These are phyloP conservation scores for Kockovaella imperatae DNA, from an alignment of 768 basidiomycete species.

Conservation along the genomic window DNA sequence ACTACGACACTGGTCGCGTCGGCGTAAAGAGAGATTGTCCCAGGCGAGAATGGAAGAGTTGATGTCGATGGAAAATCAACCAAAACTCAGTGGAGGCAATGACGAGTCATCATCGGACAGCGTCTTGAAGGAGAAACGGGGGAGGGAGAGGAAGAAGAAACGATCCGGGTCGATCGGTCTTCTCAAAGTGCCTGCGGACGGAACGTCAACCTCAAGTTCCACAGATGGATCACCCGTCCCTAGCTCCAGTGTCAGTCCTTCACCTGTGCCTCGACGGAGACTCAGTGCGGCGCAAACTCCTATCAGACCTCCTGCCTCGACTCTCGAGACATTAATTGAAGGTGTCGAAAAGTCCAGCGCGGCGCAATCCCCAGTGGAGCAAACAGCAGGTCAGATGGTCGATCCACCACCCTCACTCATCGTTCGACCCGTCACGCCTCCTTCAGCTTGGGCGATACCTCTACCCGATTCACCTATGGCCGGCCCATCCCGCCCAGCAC, in stretches of 20 bases:
- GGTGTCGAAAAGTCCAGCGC: not conserved
- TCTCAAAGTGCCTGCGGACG: not conserved
- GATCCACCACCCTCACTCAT: slow-evolving; percentile 8
- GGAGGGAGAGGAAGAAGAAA: slow-evolving; percentile 8
- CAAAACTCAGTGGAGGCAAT: not conserved
- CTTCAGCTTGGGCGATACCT: slow-evolving; percentile 16
- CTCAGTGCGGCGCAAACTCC: not conserved
- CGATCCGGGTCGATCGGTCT: no score
- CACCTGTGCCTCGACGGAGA: not conserved
- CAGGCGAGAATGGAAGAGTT: slow-evolving; percentile 16
- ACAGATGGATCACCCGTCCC: not conserved
- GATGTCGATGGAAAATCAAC: slow-evolving; percentile 18
- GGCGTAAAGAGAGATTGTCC: slow-evolving; percentile 14
- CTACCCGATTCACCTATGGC: slow-evolving; percentile 23
- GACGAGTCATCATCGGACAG: not conserved
- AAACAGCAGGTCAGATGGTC: not conserved
- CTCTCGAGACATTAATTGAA: no score
- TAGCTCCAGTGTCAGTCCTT: slow-evolving; percentile 2
- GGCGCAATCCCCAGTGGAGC: not conserved
- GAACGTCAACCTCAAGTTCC: no score
- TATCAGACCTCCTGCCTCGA: not conserved
- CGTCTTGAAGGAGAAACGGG: not conserved
- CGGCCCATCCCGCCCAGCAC: slow-evolving; percentile 15
- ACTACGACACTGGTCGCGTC: slow-evolving; percentile 9
- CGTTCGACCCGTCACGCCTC: not conserved